Conservation (phyloP, 345 rosid genomes). For the Eucalyptus viminalis region DNA sequence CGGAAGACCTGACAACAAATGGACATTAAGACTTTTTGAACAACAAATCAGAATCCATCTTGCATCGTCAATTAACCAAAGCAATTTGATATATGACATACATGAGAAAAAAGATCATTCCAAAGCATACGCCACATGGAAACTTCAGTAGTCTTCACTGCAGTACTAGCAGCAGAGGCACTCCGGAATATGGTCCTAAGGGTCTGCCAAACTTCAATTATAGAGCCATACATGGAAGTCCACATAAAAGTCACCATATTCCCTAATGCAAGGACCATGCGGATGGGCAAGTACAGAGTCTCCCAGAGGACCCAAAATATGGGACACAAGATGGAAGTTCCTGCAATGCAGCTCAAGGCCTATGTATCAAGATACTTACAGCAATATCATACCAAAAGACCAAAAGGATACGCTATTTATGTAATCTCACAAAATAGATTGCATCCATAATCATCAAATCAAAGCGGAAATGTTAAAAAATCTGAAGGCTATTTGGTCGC, state of each 20-base stretch:
- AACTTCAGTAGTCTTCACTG: conserved; percentile 53
- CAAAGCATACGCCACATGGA: conserved; percentile 88
- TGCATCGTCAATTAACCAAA: not conserved
- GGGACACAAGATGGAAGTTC: conserved; percentile 43
- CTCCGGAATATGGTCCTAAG: conserved; percentile 36
- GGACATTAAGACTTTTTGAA: not conserved
- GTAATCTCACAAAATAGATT: not conserved
- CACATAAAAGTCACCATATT: conserved; percentile 29
- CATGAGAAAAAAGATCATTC: conserved; percentile 98
- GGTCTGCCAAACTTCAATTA: conserved; percentile 46
- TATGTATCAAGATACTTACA: not conserved
- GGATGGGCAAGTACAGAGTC: conserved; percentile 52
- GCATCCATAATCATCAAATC: not conserved
- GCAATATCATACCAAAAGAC: not conserved
- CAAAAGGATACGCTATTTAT: not conserved
- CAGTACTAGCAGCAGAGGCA: conserved; percentile 52
- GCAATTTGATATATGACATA: not conserved
- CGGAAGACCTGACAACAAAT: conserved; percentile 60
- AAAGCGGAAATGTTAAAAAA: not conserved
- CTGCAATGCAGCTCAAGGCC: conserved; percentile 22
- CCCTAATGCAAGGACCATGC: conserved; percentile 39
- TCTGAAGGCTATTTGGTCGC: not conserved
- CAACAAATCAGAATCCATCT: not conserved
- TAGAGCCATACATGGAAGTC: conserved; percentile 21
- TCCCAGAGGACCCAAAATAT: conserved; percentile 60